These are phyloP conservation scores for Exophiala sp. DNA, from an alignment of 2,329 filamentous ascomycete genomes.

Conservation along the genomic window DNA sequence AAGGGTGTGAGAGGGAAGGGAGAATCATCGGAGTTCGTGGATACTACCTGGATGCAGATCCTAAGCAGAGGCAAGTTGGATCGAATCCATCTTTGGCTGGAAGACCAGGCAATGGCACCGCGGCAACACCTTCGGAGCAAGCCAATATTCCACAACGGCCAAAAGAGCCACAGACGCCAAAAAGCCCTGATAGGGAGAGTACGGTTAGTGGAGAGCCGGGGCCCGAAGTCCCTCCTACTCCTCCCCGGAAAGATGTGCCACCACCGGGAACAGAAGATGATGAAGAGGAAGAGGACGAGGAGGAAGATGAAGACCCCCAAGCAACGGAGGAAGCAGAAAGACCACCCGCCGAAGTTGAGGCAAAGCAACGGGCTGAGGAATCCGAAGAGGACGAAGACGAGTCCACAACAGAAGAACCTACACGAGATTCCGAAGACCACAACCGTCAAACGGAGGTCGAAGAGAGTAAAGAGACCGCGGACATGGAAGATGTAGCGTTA, in stretches of 20 bases:
- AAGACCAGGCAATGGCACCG: constrained; percentile 21
- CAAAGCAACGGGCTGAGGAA: constrained; percentile 6
- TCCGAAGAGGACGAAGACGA: constrained; percentile 22
- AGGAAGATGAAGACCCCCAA: constrained; percentile 21
- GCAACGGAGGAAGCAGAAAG: constrained; percentile 16
- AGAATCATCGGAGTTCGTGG: constrained; percentile 90
- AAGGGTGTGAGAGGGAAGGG: constrained; percentile 91
- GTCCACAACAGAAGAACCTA: constrained; percentile 2
- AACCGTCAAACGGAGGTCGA: constrained; percentile 29
- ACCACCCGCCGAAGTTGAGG: constrained; percentile 7
- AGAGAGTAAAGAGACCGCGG: constrained; percentile 25
- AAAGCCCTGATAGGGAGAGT: constrained; percentile 24
- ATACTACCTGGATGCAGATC: constrained; percentile 90
- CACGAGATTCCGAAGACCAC: constrained; percentile 28
- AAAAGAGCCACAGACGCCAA: constrained; percentile 25
- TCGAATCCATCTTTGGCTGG: constrained; percentile 26
- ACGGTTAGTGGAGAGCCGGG: constrained; percentile 26
- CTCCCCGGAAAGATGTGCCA: constrained; percentile 21
- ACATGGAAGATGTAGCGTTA: constrained; percentile 30
- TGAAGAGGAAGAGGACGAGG: constrained; percentile 28
- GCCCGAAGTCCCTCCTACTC: constrained; percentile 26
- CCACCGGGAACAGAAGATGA: constrained; percentile 27
- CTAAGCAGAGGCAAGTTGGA: constrained; percentile 54
- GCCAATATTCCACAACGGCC: constrained; percentile 20
- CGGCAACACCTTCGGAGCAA: constrained; percentile 29